Percentiles rank a stretch among this genome's conserved stretches.
Evolutionary conservation across 768 basidiomycete genomes (phyloP).

Genomic region (Lactarius vividus): DNA sequence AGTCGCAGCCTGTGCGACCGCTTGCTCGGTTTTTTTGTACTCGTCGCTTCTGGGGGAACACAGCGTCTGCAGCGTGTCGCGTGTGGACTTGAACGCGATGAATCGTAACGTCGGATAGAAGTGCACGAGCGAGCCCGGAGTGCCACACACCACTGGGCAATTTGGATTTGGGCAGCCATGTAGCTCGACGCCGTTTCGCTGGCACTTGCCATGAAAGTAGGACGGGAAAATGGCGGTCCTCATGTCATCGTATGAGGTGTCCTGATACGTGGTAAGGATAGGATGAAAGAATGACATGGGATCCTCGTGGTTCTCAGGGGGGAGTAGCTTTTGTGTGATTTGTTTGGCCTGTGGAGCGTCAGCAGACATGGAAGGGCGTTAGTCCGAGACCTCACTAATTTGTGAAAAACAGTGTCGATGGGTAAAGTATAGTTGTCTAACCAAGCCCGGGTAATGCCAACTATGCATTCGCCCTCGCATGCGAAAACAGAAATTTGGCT

Average conservation of each 20-base stretch:
- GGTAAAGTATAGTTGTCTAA: constrained; percentile 48
- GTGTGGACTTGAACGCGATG: constrained; percentile 50
- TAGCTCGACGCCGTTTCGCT: constrained; percentile 53
- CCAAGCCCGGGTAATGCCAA: constrained; percentile 55
- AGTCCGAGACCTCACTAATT: constrained; percentile 41
- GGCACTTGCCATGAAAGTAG: constrained; percentile 79
- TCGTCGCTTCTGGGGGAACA: constrained; percentile 39
- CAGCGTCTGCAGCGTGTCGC: constrained; percentile 36
- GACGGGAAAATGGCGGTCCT: constrained; percentile 60
- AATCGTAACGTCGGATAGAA: constrained; percentile 50
- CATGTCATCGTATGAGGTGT: constrained; percentile 44
- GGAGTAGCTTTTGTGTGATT: constrained; percentile 37
- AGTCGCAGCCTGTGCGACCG: constrained; percentile 40
- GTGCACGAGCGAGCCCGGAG: constrained; percentile 76
- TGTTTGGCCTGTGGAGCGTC: constrained; percentile 37
- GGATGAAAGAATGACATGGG: constrained; percentile 43
- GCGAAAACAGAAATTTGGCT: constrained; percentile 44
- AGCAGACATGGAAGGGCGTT: constrained; percentile 16
- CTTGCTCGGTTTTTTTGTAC: constrained; percentile 44
- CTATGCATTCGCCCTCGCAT: constrained; percentile 72
- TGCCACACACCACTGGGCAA: constrained; percentile 76
- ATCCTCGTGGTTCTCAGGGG: constrained; percentile 29
- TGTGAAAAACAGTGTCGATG: constrained; percentile 39
- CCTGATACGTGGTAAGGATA: constrained; percentile 46
- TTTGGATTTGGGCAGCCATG: constrained; percentile 75